phyloP scores from a whole-genome alignment of 23 red algal species.

The Gracilaria domingensis region DNA sequence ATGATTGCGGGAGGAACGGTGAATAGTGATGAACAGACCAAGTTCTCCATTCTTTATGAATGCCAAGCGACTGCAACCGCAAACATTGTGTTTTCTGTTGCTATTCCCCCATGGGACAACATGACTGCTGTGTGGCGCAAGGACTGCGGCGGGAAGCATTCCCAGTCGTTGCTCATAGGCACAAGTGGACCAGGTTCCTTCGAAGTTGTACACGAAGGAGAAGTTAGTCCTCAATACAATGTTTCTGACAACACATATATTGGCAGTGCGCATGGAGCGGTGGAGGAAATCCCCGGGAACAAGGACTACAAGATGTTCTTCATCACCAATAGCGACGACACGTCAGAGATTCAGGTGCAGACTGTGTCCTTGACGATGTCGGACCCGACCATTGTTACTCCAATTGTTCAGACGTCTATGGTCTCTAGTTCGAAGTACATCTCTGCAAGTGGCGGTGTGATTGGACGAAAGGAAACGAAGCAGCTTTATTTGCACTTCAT shows the following conservation, averaged over 20 bases:
- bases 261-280: slow-evolving; percentile 5
- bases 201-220: slow-evolving; percentile 75
- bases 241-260: slow-evolving; percentile 47
- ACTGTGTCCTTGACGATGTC: slow-evolving; percentile 69
- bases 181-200: slow-evolving; percentile 39
- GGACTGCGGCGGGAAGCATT: slow-evolving; percentile 63
- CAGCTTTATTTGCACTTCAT: slow-evolving; percentile 57
- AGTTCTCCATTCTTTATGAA: slow-evolving; percentile 66
- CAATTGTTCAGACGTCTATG: slow-evolving; percentile 26
- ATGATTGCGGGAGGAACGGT: slow-evolving; percentile 36
- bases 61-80: slow-evolving; percentile 51
- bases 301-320: slow-evolving; percentile 49
- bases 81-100: slow-evolving; percentile 55
- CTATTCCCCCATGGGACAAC: slow-evolving; percentile 77
- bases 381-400: slow-evolving; percentile 42
- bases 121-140: slow-evolving; percentile 75
- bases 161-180: slow-evolving; percentile 62
- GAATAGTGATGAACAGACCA: slow-evolving; percentile 32
- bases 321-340: slow-evolving; percentile 67
- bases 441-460: slow-evolving; percentile 37
- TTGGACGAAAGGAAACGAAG: slow-evolving; percentile 47
- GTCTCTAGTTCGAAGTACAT: slow-evolving; percentile 21
- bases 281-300: slow-evolving; percentile 47
- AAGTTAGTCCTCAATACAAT: slow-evolving; percentile 62
- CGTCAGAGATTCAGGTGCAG: slow-evolving; percentile 69